These are phyloP conservation scores for Pythium scleroteichum DNA, from an alignment of 352 stramenopile species.

Conservation along the genomic window DNA sequence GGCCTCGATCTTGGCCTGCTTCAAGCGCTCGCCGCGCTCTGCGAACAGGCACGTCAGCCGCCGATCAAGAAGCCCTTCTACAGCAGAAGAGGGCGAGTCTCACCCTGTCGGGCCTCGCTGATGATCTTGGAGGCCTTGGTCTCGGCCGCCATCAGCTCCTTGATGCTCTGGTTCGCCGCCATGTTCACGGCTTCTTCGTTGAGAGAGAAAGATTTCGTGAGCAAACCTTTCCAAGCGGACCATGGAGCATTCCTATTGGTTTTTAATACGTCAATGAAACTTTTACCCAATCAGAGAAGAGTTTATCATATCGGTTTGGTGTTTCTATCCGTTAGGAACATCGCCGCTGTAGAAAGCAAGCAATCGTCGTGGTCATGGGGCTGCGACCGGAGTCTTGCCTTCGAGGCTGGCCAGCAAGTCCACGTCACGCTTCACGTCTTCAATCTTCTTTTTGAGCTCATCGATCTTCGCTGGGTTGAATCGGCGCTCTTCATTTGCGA, in stretches of 20 bases:
- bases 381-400: constrained; percentile 17
- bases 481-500: constrained; percentile 57
- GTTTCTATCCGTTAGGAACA: constrained; percentile 13
- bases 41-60: neutral
- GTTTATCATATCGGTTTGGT: neutral
- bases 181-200: constrained; percentile 35
- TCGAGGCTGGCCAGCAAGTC: constrained; percentile 55
- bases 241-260: constrained; percentile 2
- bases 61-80: neutral
- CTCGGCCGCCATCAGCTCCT: constrained; percentile 90
- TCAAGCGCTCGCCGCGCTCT: constrained; percentile 86
- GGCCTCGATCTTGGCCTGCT: constrained; percentile 87
- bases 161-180: constrained; percentile 87
- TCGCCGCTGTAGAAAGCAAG: neutral
- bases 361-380: neutral
- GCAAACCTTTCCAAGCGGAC: neutral
- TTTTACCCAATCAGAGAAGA: constrained; percentile 4
- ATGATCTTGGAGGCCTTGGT: constrained; percentile 91
- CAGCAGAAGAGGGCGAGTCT: neutral
- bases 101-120: constrained; percentile 82
- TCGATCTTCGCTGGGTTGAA: constrained; percentile 44
- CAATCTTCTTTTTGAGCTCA: constrained; percentile 45
- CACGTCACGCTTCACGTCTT: constrained; percentile 64
- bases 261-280: neutral
- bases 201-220: constrained; percentile 3